These are phyloP conservation scores for Protea cynaroides DNA, from an alignment of 164 flowering plant species.

Conservation along the genomic window DNA sequence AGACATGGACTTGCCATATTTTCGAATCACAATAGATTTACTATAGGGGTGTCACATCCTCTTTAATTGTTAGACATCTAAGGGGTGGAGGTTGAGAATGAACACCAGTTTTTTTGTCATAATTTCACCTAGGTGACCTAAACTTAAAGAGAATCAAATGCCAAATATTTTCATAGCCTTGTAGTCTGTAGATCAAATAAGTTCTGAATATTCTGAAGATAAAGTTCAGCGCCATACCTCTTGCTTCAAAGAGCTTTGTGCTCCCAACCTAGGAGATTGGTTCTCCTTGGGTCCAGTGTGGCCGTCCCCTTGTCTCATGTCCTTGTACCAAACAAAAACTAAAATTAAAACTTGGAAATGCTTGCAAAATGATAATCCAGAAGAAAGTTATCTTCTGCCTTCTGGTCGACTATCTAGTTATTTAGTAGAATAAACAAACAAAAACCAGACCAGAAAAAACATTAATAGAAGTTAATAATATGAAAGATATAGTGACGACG, in stretches of 20 bases:
- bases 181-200: background rate
- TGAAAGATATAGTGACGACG: background rate
- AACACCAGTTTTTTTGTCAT: background rate
- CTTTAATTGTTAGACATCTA: background rate
- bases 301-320: constrained; percentile 29
- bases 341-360: constrained; percentile 7
- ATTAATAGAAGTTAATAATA: background rate
- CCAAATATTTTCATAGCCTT: background rate
- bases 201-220: background rate
- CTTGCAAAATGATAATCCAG: background rate
- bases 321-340: constrained; percentile 33
- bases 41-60: background rate
- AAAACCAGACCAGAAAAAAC: background rate
- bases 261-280: constrained; percentile 30
- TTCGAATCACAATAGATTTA: no score
- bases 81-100: background rate
- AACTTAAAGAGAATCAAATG: background rate
- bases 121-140: background rate
- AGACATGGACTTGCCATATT: background rate
- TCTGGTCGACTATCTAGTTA: background rate
- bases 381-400: background rate
- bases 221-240: constrained; percentile 50
- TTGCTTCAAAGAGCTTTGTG: constrained; percentile 58
- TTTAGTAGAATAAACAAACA: background rate
- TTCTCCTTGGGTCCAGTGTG: constrained; percentile 25